Evolutionary conservation across 495 filamentous ascomycete species (phyloP).

Genomic region (Bacidia rubella): DNA sequence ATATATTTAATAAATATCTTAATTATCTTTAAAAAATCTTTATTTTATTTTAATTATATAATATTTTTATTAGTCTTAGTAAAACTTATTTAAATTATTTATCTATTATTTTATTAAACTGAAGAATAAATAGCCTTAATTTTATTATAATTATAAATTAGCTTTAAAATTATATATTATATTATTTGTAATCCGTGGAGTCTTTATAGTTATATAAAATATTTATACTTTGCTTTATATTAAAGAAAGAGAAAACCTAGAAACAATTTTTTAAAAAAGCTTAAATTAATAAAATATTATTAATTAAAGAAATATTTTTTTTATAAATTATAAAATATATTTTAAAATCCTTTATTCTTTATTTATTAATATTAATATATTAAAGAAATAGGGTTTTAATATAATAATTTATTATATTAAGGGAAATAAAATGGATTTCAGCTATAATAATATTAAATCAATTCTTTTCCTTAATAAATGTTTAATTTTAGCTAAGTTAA

Average conservation of each 20-base stretch:
- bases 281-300: neutral
- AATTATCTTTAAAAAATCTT: neutral
- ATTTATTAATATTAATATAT: neutral
- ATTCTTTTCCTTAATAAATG: neutral
- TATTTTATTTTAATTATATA: neutral
- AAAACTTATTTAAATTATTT: conserved; percentile 6
- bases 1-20: neutral
- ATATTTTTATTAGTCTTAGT: conserved; percentile 1
- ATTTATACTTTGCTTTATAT: neutral
- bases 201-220: neutral
- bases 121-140: conserved; percentile 2
- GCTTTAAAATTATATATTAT: neutral
- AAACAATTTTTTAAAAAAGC: neutral
- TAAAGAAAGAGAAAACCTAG: neutral
- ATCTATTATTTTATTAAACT: neutral
- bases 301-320: neutral
- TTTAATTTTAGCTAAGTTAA: neutral
- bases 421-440: neutral
- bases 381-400: neutral
- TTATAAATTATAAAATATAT: neutral
- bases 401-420: conserved; percentile 3
- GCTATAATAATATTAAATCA: conserved; percentile 2
- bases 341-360: neutral
- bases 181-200: neutral
- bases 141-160: neutral